These are phyloP conservation scores for Colletotrichum neosansevieriae DNA, from an alignment of 2,329 filamentous ascomycete species.

Conservation along the genomic window DNA sequence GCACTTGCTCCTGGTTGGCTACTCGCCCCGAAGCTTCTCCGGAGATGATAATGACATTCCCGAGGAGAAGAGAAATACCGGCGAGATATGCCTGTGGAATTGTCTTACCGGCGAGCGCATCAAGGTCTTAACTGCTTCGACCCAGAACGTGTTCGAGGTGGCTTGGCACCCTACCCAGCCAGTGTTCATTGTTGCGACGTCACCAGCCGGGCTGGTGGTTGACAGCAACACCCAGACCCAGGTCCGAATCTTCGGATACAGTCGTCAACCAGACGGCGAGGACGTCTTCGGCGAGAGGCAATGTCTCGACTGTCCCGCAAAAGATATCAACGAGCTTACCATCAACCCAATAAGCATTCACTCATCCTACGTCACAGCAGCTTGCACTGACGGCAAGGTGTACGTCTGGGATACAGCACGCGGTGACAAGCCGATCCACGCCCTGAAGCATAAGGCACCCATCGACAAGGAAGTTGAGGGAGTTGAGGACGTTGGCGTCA, in stretches of 20 bases:
- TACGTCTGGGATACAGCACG: slow-evolving; percentile 73
- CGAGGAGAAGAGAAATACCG: slow-evolving; percentile 66
- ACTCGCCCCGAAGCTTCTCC: slow-evolving; percentile 68
- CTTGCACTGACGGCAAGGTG: slow-evolving; percentile 70
- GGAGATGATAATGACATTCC: slow-evolving; percentile 70
- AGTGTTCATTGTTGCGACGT: slow-evolving; percentile 69
- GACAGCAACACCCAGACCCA: slow-evolving; percentile 65
- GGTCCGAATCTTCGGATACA: slow-evolving; percentile 64
- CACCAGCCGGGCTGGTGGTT: slow-evolving; percentile 60
- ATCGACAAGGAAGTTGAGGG: slow-evolving; percentile 65
- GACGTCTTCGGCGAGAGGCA: slow-evolving; percentile 61
- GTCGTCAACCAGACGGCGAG: slow-evolving; percentile 44
- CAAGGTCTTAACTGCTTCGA: slow-evolving; percentile 62
- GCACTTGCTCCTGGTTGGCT: slow-evolving; percentile 70
- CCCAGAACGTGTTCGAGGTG: slow-evolving; percentile 74
- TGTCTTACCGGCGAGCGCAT: slow-evolving; percentile 57
- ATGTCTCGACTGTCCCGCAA: slow-evolving; percentile 68
- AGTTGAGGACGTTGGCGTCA: slow-evolving; percentile 70
- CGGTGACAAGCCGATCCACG: slow-evolving; percentile 67
- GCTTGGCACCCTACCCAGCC: slow-evolving; percentile 69
- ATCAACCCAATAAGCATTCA: slow-evolving; percentile 66
- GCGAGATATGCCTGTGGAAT: slow-evolving; percentile 72
- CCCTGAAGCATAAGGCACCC: slow-evolving; percentile 64
- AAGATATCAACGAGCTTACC: slow-evolving; percentile 73
- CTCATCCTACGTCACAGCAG: slow-evolving; percentile 69